Percentiles rank a stretch among this genome's conserved stretches.
Conservation (phyloP, 2,329 filamentous ascomycete species). For the Trichophaea hybrida region DNA sequence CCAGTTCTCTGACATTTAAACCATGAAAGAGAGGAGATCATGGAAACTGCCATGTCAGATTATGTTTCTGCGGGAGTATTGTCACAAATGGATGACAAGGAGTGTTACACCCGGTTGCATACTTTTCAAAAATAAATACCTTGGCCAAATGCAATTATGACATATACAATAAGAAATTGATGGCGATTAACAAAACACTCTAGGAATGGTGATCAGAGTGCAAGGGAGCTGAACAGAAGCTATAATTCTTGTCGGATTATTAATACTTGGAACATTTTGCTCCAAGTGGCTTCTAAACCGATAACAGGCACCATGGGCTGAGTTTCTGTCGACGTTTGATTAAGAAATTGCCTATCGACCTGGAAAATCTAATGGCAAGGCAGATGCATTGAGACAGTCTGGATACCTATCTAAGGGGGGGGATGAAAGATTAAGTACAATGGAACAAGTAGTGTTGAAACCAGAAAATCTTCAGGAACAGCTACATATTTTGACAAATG, state of each 20-base stretch:
- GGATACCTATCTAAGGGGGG: constrained; percentile 14
- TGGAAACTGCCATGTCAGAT: constrained; percentile 11
- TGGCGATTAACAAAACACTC: constrained; percentile 29
- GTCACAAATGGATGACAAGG: constrained; percentile 8
- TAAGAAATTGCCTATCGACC: constrained; percentile 23
- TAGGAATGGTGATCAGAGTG: constrained; percentile 25
- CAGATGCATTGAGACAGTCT: constrained; percentile 10
- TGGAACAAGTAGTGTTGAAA: constrained; percentile 2
- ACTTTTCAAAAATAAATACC: constrained; percentile 9
- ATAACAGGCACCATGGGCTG: constrained; percentile 25
- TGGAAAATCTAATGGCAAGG: constrained; percentile 7
- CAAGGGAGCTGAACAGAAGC: constrained; percentile 2
- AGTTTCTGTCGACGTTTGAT: constrained; percentile 22
- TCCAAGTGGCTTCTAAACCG: constrained; percentile 24
- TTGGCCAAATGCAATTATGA: constrained; percentile 28
- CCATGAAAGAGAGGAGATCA: not conserved
- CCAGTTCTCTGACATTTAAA: not conserved
- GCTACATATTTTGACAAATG: not conserved
- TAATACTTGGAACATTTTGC: constrained; percentile 27
- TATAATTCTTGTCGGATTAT: constrained; percentile 25
- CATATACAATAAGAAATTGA: constrained; percentile 31
- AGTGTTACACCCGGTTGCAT: constrained; percentile 7
- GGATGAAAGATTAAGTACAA: constrained; percentile 7
- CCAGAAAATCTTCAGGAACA: not conserved
- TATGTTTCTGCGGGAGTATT: constrained; percentile 5